Percentiles rank a stretch among this genome's conserved stretches.
phyloP scores from a whole-genome alignment of 2,329 filamentous ascomycete genomes.

The Clonostachys solani region DNA sequence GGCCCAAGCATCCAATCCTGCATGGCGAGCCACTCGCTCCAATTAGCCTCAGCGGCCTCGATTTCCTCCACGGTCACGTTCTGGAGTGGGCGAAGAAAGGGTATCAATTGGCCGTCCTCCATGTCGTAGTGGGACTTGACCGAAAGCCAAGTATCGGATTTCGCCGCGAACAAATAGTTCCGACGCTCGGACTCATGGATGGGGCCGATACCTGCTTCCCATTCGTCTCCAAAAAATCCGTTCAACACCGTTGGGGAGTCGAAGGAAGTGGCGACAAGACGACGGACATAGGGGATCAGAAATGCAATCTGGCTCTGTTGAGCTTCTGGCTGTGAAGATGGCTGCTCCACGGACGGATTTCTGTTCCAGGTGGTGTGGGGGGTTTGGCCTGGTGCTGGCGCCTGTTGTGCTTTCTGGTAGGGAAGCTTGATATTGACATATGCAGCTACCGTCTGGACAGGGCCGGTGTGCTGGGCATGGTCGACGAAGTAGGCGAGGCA shows the following conservation, averaged over 20 bases:
- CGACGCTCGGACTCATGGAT: slow-evolving; percentile 85
- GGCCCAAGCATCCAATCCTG: slow-evolving; percentile 98
- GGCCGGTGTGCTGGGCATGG: slow-evolving; percentile 76
- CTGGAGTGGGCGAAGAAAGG: slow-evolving; percentile 81
- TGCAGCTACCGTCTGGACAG: slow-evolving; percentile 83
- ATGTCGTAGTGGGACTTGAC: slow-evolving; percentile 93
- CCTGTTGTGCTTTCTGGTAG: slow-evolving; percentile 61
- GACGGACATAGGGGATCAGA: slow-evolving; percentile 83
- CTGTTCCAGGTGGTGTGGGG: slow-evolving; percentile 15
- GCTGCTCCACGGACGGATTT: slow-evolving; percentile 6
- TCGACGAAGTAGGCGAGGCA: slow-evolving; percentile 92
- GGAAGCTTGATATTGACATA: slow-evolving; percentile 91
- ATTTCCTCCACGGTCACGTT: slow-evolving; percentile 76
- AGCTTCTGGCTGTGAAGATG: slow-evolving; percentile 15
- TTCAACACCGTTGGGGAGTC: slow-evolving; percentile 84
- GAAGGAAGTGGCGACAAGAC: slow-evolving; percentile 87
- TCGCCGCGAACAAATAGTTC: slow-evolving; percentile 94
- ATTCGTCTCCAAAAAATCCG: slow-evolving; percentile 96
- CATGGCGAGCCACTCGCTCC: slow-evolving; percentile 96
- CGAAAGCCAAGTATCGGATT: slow-evolving; percentile 83
- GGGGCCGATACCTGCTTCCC: slow-evolving; percentile 72
- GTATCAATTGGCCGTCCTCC: slow-evolving; percentile 74
- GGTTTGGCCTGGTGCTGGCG: slow-evolving; percentile 23
- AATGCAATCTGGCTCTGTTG: slow-evolving; percentile 29
- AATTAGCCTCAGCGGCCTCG: slow-evolving; percentile 73